Conservation (phyloP, 2,329 filamentous ascomycete genomes). For the Venturia effusa region DNA sequence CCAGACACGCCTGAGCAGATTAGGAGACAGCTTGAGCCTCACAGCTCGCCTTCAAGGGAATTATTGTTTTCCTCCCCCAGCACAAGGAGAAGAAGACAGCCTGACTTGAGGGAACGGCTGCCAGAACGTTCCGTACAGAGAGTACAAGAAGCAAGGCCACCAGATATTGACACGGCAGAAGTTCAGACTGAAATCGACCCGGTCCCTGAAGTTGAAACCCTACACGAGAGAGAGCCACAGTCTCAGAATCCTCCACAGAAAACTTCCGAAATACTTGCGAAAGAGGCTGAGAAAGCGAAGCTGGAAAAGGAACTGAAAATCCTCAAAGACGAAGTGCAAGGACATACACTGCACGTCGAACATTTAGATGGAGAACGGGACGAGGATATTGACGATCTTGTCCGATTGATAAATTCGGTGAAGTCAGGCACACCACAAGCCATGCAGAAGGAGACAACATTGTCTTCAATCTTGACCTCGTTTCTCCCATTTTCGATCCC, state of each 20-base stretch:
- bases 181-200: neutral
- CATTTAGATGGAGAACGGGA: neutral
- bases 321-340: conserved; percentile 23
- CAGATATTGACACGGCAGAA: neutral
- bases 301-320: conserved; percentile 10
- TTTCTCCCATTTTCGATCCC: conserved; percentile 28
- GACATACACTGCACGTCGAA: conserved; percentile 16
- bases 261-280: neutral
- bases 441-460: conserved; percentile 12
- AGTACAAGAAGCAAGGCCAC: neutral
- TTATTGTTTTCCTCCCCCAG: conserved; percentile 4
- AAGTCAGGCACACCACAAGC: neutral
- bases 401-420: neutral
- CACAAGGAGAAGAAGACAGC: conserved; percentile 8
- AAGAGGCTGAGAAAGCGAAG: conserved; percentile 2
- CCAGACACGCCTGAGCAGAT: conserved; percentile 9
- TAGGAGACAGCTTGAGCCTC: conserved; percentile 6
- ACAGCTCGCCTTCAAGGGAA: conserved; percentile 8
- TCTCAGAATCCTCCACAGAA: neutral
- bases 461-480: conserved; percentile 27
- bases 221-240: neutral
- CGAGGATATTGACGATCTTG: neutral
- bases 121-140: neutral
- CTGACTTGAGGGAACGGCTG: neutral
- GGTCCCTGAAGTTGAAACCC: neutral